Evolutionary conservation across 805 yeast genomes (phyloP), one percentile per base, ranked within the genome.

Genomic region (Nakazawaea pomicola): DNA sequence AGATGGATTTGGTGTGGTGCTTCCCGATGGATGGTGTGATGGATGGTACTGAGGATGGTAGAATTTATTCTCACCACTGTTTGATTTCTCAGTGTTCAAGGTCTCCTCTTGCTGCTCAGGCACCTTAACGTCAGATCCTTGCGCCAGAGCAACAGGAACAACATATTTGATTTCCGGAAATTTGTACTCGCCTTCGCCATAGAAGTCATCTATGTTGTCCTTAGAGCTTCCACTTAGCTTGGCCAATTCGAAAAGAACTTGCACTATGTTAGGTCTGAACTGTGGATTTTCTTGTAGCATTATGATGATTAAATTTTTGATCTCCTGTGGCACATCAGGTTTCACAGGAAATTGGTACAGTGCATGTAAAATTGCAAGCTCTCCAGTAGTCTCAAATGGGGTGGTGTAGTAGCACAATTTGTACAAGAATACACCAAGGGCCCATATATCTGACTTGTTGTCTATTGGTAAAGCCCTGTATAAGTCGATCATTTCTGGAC

Each of bases 391-490:
- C 61, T 91, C 99, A 60, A 93, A 91, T 1, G 99, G 99, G 1
- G 99, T 91, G 1, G 84, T 90, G 61, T 87, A 91, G 63, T 84
- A 91, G 62, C 96, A 83, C 46, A 91, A 67, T 57, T 91, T 91
- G 68, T 86, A 91, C 38, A 93, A 68, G 47, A 93, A 86, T 24
- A 93, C 82, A 9, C 99, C 99, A 36, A 91, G 65, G 0, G 99
- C 99, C 99, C 99, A 91, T 36, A 91, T 85, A 62, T 91, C 99
- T 6, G 91, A 73, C 60, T 88, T 88, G 53, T 90, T 95, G 60
- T 91, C 93, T 30, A 91, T 84, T 2, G 96, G 93, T 35, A 79
- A 65, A 6, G 89, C 85, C 35, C 88, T 68, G 57, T 83, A 82
- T 19, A 90, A 70, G 61, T 91, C 97, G 43, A 91, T 76, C 98